Percentiles rank a stretch among this genome's conserved stretches.
Conservation (phyloP, 371 early-diverging fungal genomes). For the Lichtheimia ramosa region DNA sequence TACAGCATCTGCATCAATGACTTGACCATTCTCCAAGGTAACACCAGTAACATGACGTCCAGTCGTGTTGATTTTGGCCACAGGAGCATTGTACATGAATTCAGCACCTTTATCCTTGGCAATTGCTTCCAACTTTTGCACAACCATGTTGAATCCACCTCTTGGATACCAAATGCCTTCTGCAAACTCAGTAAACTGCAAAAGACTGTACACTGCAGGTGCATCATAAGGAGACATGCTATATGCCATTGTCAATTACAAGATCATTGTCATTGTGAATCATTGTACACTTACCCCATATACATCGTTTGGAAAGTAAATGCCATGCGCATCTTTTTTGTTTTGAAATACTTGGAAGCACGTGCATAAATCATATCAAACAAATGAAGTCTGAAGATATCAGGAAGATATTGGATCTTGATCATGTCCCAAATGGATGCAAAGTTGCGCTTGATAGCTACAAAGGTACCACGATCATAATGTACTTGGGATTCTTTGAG, state of each 20-base stretch:
- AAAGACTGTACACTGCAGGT: slow-evolving; percentile 61
- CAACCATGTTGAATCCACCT: slow-evolving; percentile 64
- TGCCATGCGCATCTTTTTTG: slow-evolving; percentile 64
- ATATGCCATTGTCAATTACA: slow-evolving; percentile 8
- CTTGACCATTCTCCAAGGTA: slow-evolving; percentile 45
- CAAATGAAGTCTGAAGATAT: slow-evolving; percentile 51
- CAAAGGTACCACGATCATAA: slow-evolving; percentile 46
- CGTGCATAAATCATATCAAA: slow-evolving; percentile 50
- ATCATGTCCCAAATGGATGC: slow-evolving; percentile 50
- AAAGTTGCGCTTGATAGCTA: slow-evolving; percentile 59
- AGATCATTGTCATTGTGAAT: background rate
- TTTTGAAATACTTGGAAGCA: slow-evolving; percentile 50
- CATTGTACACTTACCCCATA: slow-evolving; percentile 42
- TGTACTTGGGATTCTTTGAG: slow-evolving; percentile 54
- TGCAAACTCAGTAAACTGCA: slow-evolving; percentile 64
- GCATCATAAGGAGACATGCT: slow-evolving; percentile 72
- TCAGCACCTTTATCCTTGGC: slow-evolving; percentile 50
- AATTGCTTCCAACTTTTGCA: slow-evolving; percentile 51
- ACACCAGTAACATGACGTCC: slow-evolving; percentile 50
- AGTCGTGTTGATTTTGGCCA: slow-evolving; percentile 45
- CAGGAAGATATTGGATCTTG: slow-evolving; percentile 38
- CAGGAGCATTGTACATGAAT: slow-evolving; percentile 49
- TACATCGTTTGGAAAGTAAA: slow-evolving; percentile 69
- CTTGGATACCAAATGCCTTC: slow-evolving; percentile 69
- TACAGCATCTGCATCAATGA: slow-evolving; percentile 58